Evolutionary conservation across 2,329 filamentous ascomycete species (phyloP), one percentile per base, ranked within the genome.

Genomic region (Teratosphaeria viscida): DNA sequence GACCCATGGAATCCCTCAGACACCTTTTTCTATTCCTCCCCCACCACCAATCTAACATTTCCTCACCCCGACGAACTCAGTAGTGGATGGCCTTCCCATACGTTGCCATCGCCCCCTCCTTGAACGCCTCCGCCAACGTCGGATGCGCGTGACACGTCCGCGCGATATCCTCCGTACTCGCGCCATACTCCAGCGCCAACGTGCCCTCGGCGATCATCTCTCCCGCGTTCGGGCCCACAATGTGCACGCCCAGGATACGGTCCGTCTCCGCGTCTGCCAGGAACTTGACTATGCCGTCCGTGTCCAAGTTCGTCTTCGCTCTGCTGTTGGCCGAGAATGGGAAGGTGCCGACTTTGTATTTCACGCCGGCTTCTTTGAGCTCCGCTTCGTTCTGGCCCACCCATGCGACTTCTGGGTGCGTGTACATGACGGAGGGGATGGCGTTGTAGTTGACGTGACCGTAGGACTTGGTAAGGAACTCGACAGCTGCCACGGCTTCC

Each of bases 181-280:
- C 94, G 65, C 94, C 94, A 72, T 99, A 99, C 80, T 99, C 94
- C 56, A 99, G 81, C 60, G 94, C 94, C 71, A 99, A 81, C 12
- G 92, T 94, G 65, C 88, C 94, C 80, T 99, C 94, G 2, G 94
- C 94, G 79, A 99, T 96, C 94, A 99, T 97, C 82, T 99, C 94
- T 71, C 94, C 94, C 52, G 94, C 94, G 75, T 94, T 94, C 69
- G 94, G 83, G 61, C 94, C 94, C 69, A 99, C 87, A 76, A 99
- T 97, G 82, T 99, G 94, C 65, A 96, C 87, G 66, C 94, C 94
- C 64, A 99, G 82, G 67, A 99, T 88, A 68, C 94, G 85, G 78
- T 99, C 94, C 39, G 94, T 99, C 83, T 97, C 89, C 57, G 91
- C 90, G 74, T 99, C 94, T 43, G 92, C 87, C 63, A 99, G 82